Conservation (phyloP, 2,329 filamentous ascomycete genomes). For the Venturia asperata region DNA sequence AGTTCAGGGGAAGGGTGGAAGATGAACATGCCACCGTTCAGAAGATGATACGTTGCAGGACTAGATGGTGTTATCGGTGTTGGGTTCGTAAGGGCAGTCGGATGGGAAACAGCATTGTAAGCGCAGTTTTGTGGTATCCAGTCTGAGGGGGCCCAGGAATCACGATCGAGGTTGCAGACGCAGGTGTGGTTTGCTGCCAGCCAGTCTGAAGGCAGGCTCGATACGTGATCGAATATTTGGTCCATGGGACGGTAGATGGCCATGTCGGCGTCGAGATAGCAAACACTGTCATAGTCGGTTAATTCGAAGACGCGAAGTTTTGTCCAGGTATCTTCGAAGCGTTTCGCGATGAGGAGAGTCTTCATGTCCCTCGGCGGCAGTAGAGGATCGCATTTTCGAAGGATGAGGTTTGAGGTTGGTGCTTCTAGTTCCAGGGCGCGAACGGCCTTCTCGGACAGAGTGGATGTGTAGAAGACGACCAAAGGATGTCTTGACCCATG, state of each 20-base stretch:
- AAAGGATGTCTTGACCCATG: constrained; percentile 42
- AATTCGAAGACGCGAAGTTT: constrained; percentile 49
- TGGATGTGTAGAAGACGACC: constrained; percentile 44
- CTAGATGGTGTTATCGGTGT: constrained; percentile 29
- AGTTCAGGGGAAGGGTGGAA: constrained; percentile 39
- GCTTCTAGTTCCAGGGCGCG: constrained; percentile 38
- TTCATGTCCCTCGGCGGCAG: constrained; percentile 31
- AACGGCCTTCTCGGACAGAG: constrained; percentile 36
- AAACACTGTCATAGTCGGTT: constrained; percentile 36
- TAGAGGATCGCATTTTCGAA: constrained; percentile 37
- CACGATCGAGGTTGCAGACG: constrained; percentile 46
- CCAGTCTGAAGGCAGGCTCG: constrained; percentile 35
- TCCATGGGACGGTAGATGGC: constrained; percentile 40
- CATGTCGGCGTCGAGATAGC: constrained; percentile 50
- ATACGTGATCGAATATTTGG: constrained; percentile 37
- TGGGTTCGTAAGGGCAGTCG: constrained; percentile 30
- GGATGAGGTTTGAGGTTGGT: constrained; percentile 34
- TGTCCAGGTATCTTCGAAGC: constrained; percentile 50
- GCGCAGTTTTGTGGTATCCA: constrained; percentile 46
- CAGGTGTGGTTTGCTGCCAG: constrained; percentile 46
- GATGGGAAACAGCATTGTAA: constrained; percentile 38
- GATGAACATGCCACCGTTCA: constrained; percentile 48
- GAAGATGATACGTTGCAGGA: constrained; percentile 37
- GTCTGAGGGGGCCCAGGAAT: constrained; percentile 43
- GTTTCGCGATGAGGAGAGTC: constrained; percentile 41